Percentiles rank a stretch among this genome's conserved stretches.
These are phyloP conservation scores for Streptanthus diversifolius DNA, from an alignment of 345 rosid species.

Conservation along the genomic window DNA sequence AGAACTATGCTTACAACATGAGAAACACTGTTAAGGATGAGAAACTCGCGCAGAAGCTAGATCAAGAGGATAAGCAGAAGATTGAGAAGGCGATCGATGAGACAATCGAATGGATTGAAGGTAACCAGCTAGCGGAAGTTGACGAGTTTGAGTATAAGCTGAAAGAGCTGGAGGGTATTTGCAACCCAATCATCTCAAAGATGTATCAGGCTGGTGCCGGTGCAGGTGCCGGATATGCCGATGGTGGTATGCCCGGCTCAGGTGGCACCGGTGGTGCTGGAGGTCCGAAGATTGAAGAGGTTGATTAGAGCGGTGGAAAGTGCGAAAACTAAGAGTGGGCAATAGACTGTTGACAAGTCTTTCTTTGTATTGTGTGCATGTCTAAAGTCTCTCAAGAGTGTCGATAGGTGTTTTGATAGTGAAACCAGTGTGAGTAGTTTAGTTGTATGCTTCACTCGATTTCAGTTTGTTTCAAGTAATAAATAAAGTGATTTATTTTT, in stretches of 20 bases:
- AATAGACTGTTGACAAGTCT: background rate
- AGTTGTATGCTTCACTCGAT: constrained; percentile 7
- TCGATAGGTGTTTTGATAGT: background rate
- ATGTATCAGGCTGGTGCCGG: constrained; percentile 39
- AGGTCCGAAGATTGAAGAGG: constrained; percentile 55
- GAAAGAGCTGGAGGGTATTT: constrained; percentile 44
- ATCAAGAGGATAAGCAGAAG: constrained; percentile 36
- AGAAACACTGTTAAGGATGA: constrained; percentile 45
- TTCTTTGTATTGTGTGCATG: background rate
- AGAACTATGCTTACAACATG: constrained; percentile 47
- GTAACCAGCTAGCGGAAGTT: constrained; percentile 44
- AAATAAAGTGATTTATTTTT: background rate
- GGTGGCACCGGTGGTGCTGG: constrained; percentile 22
- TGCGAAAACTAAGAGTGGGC: background rate
- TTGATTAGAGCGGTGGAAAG: constrained; percentile 24
- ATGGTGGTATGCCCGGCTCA: constrained; percentile 17
- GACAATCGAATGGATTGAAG: constrained; percentile 44
- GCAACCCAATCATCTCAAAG: constrained; percentile 44
- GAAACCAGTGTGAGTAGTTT: background rate
- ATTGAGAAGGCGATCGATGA: constrained; percentile 41
- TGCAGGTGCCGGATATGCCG: constrained; percentile 9
- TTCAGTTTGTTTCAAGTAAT: constrained; percentile 2
- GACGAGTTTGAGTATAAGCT: constrained; percentile 46
- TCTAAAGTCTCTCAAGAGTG: background rate
- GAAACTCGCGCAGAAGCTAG: constrained; percentile 37